Base-by-base conservation (phyloP, 345 rosid genomes). In the Acer campestre region DNA sequence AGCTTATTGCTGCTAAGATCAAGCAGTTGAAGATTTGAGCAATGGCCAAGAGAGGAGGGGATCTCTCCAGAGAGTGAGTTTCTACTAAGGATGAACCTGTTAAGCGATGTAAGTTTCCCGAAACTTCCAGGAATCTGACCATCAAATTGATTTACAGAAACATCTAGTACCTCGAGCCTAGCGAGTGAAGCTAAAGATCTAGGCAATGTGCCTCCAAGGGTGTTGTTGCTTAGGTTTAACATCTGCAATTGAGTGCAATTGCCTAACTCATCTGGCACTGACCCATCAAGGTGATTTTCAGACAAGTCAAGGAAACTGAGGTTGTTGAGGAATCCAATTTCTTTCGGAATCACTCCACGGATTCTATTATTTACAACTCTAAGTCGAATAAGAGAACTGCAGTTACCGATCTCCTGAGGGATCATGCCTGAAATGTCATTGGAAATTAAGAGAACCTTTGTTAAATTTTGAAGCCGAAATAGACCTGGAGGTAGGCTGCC, bases 211-310 rank as follows among this genome's bases (percentile, higher is more conserved):
- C 99, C 92, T 70, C 79, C 81, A 68, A 95, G 82, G 71, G 87
- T 88, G 83, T 95, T 95, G 89, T 93, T 91, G 88, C 96, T 92
- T 27, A 95, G 89, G 83, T 88, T 84, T 56, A 95, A 86, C 90
- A 84, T 89, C 75, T 91, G 94, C 70, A 95, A 78, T 58, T 86
- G 86, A 72, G 81, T 83, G 79, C 97, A 93, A 80, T 93, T 90
- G 71, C 96, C 90, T 22, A 93, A 88, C 86, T 90, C 92, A 51
- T 70, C 79, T 17, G 97, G 96, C 51, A 93, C 80, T 35, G 83
- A 63, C 11, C 98, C 99, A 1, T 82, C 76, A 40, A 93, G 89
- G 70, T 72, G 87, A 85, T 93, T 95, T 6, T 81, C 87, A 31
- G 93, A 95, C 84, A 87, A 80, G 75, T 89, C 96, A 14, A 84